Evolutionary conservation across 129 eudicot genomes (phyloP), one percentile per base, ranked within the genome.

Genomic region (Smallanthus sonchifolius): DNA sequence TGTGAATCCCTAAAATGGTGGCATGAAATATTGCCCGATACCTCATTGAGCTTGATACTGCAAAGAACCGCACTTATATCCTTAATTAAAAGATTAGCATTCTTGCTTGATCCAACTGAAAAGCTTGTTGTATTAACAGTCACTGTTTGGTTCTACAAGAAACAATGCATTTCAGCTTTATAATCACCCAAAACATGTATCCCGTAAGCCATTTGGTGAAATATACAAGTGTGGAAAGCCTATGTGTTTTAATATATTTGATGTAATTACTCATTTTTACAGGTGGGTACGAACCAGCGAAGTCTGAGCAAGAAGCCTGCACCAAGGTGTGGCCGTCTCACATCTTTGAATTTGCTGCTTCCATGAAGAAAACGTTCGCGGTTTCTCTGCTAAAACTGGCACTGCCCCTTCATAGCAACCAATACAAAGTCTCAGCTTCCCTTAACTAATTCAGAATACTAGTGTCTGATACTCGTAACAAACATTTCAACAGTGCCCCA

Each of bases 261-360:
- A 79, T 44, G 36, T 3, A 37, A 62, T 39, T 11, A 63, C 45
- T 40, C 42, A 14, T 28, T 30, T 71, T 51, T 54, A 42, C 10
- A 42, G 68, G 24, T 11, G 54, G 44, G 24, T 60, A 81, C 84
- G 75, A 54, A 89, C 96, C 91, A 72, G 79, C 35, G 90, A 52
- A 40, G 80, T 75, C 77, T 87, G 89, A 7, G 97, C 45, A 57
- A 92, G 86, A 70, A 92, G 93, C 78, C 74, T 84, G 76, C 91
- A 87, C 97, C 96, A 89, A 75, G 97, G 96, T 6, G 80, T 44
- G 38, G 77, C 70, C 37, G 80, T 74, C 63, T 84, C 86, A 42
- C 17, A 68, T 69, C 73, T 71, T 73, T 65, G 80, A 60, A 55
- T 80, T 81, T 75, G 91, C 57, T 82, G 91, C 66, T 85, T 87